Evolutionary conservation across 192 early-diverging fungal genomes (phyloP).

Genomic region (Podila minutissima): DNA sequence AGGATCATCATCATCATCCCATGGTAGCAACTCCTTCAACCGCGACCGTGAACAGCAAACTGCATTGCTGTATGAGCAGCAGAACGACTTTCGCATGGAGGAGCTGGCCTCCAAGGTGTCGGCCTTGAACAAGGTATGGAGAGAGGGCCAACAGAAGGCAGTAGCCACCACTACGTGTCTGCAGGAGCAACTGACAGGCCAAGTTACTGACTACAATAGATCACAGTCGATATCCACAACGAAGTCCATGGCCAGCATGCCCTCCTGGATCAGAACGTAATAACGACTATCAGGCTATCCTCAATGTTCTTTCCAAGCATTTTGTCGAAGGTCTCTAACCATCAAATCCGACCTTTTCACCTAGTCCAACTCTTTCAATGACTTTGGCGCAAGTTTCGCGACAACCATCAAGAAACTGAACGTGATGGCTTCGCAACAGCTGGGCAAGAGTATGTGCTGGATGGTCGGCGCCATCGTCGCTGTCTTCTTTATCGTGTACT

Average conservation of each 20-base stretch:
- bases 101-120: slow-evolving; percentile 63
- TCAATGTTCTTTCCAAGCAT: background rate
- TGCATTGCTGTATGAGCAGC: slow-evolving; percentile 57
- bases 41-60: slow-evolving; percentile 40
- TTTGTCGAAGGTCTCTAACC: background rate
- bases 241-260: slow-evolving; percentile 52
- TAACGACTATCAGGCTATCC: background rate
- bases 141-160: background rate
- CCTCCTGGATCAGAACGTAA: slow-evolving; percentile 40
- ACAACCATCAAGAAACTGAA: slow-evolving; percentile 40
- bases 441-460: slow-evolving; percentile 51
- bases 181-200: no score
- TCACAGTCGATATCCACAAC: slow-evolving; percentile 50
- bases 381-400: slow-evolving; percentile 40
- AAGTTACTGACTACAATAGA: slow-evolving; percentile 6
- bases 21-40: slow-evolving; percentile 14
- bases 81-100: slow-evolving; percentile 63
- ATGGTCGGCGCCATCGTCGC: slow-evolving; percentile 50
- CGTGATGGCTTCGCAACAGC: slow-evolving; percentile 35
- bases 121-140: slow-evolving; percentile 60
- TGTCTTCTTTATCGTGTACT: slow-evolving; percentile 46
- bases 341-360: background rate
- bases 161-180: no score
- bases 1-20: slow-evolving; percentile 16
- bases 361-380: slow-evolving; percentile 30